phyloP scores from a whole-genome alignment of 345 rosid species.

The Eucalyptus dawsonii region DNA sequence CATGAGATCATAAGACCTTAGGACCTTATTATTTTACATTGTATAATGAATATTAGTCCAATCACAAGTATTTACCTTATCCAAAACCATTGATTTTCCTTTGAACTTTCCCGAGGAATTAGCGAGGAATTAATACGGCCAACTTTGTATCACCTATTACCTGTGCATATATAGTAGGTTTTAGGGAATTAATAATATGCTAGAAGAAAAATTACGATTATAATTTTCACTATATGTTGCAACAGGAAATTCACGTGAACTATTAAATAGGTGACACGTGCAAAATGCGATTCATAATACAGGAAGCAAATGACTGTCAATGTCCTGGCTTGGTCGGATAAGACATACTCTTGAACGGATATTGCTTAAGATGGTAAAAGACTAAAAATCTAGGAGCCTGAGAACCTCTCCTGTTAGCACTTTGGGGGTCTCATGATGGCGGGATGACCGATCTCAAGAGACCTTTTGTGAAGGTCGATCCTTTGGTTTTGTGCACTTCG shows the following conservation, averaged over 20 bases:
- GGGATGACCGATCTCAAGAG: neutral
- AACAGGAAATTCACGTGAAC: neutral
- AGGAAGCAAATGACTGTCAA: neutral
- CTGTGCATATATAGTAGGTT: neutral
- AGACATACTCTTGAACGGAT: neutral
- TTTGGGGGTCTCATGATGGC: neutral
- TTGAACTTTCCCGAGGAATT: neutral
- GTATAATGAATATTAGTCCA: neutral
- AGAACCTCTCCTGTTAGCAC: neutral
- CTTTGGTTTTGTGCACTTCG: accelerated
- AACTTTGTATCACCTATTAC: neutral
- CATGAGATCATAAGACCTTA: neutral
- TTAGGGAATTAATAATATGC: neutral
- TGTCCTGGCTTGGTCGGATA: neutral
- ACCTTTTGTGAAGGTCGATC: neutral
- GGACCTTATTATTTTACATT: neutral
- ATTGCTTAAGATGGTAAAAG: neutral
- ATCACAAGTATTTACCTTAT: neutral
- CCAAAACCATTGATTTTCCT: neutral
- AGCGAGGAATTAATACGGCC: neutral
- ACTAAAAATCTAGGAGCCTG: accelerated
- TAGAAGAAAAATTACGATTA: neutral
- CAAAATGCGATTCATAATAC: neutral
- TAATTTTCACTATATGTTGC: too few relatives aligned
- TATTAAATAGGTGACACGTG: neutral